Base-by-base conservation (phyloP, 2,329 filamentous ascomycete species). In the Amphichorda felina region DNA sequence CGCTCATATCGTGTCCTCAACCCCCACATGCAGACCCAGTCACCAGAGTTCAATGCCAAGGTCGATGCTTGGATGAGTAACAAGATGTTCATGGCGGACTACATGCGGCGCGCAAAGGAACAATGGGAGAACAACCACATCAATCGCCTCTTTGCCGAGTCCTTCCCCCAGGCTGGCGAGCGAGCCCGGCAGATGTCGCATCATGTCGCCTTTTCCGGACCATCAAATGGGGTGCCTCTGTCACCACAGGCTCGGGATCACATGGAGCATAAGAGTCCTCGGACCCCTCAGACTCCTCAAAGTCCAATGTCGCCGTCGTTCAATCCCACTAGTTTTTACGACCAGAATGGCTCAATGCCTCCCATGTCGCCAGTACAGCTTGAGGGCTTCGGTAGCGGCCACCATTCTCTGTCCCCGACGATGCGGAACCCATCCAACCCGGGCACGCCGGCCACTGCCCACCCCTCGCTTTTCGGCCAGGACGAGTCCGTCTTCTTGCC, bases 1-100 rank as follows among this genome's bases (percentile, higher is more conserved):
- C 68, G 75, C 40, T 74, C 76, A 36, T 82, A 78, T 50, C 68
- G 75, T 39, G 63, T 75, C 11, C 60, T 85, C 22, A 74, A 73
- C 11, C 66, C 73, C 3, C 70, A 79, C 45, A 60, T 82, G 39
- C 68, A 75, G 44, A 79, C 72, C 2, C 63, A 62, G 13, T 75
- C 73, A 2, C 55, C 66, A 18, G 70, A 75, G 40, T 70, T 82
- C 52, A 80, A 80, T 49, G 64, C 69, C 19, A 64, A 73, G 28
- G 58, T 82, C 4, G 72, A 73, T 26, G 56, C 61, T 6, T 68
- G 60, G 38, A 44, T 67, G 15, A 52, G 55, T 0, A 66, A 60
- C 38, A 54, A 58, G 8, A 49, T 63, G 2, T 61, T 59, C 8
- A 60, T 68, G 58, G 61, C 59, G 4, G 54, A 56, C 18, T 50